Evolutionary conservation across 768 basidiomycete genomes (phyloP).

Genomic region (Daedalea quercina): DNA sequence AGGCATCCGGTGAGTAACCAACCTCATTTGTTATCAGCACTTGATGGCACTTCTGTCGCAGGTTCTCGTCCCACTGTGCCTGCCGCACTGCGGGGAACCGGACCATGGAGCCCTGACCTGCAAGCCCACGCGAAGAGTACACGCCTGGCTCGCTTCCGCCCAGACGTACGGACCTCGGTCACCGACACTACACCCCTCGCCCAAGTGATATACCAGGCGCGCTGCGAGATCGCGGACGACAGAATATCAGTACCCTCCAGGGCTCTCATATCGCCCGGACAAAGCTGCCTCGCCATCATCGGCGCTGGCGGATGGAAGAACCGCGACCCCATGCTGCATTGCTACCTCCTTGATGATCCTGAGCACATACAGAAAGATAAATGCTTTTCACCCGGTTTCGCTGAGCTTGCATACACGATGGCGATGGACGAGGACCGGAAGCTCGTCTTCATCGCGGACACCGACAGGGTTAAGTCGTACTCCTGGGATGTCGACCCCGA

Average conservation of each 20-base stretch:
- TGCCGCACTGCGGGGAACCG: no score
- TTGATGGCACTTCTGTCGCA: not conserved
- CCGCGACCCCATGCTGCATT: conserved; percentile 23
- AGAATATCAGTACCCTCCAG: conserved; percentile 14
- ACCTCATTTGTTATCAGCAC: not conserved
- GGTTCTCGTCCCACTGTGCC: not conserved
- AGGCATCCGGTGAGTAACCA: no score
- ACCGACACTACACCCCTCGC: conserved; percentile 18
- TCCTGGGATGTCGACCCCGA: conserved; percentile 17
- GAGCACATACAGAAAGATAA: not conserved
- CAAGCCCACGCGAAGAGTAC: conserved; percentile 24
- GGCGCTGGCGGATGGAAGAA: conserved; percentile 28
- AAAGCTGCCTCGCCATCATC: conserved; percentile 20
- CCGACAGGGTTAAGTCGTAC: conserved; percentile 31
- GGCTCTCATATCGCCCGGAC: conserved; percentile 17
- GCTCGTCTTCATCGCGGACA: conserved; percentile 32
- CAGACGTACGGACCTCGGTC: conserved; percentile 13
- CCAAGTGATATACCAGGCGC: conserved; percentile 27
- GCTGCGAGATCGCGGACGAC: conserved; percentile 26
- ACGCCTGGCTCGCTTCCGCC: conserved; percentile 29
- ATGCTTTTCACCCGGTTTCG: conserved; percentile 19
- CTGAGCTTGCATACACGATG: conserved; percentile 15
- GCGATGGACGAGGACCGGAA: conserved; percentile 27
- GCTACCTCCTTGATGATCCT: conserved; percentile 20
- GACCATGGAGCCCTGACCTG: not conserved